Percentiles rank a stretch among this genome's conserved stretches.
These are phyloP conservation scores for Balansia obtecta DNA, from an alignment of 2,329 filamentous ascomycete species.

Conservation along the genomic window DNA sequence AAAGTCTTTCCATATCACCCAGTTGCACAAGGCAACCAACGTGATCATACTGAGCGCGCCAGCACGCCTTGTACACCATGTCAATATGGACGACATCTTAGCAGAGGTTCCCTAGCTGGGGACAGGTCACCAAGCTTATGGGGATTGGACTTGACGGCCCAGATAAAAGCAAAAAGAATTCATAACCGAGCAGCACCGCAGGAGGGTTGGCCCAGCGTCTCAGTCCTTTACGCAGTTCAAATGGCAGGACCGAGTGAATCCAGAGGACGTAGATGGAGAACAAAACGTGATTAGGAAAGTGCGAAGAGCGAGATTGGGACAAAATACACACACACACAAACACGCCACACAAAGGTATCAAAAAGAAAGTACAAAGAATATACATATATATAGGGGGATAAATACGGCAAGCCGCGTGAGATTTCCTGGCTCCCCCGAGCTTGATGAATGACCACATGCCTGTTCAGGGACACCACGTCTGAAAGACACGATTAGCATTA, in stretches of 20 bases:
- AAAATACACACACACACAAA: too few relatives aligned
- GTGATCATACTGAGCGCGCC: conserved; percentile 43
- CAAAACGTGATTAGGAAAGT: too few relatives aligned
- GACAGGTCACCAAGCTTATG: too few relatives aligned
- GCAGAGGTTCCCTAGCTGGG: not conserved
- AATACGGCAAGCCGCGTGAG: not conserved
- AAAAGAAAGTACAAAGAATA: not conserved
- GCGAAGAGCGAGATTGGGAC: not conserved
- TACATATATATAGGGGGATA: not conserved
- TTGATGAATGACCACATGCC: not conserved
- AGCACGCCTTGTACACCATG: conserved; percentile 40
- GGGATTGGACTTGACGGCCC: not conserved
- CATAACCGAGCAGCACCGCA: too few relatives aligned
- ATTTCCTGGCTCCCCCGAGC: not conserved
- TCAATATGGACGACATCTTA: conserved; percentile 37
- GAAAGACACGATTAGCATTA: not conserved
- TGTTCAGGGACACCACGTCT: not conserved
- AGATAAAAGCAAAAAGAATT: not conserved
- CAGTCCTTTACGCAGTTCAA: not conserved
- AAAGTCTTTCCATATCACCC: conserved; percentile 40
- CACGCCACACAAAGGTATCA: too few relatives aligned
- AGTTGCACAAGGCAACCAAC: conserved; percentile 38
- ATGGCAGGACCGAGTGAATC: not conserved
- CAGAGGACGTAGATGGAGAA: not conserved
- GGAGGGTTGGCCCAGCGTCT: not conserved